Evolutionary conservation across 176 grass and related monocot genomes (phyloP).

Genomic region (Dactylis glomerata): DNA sequence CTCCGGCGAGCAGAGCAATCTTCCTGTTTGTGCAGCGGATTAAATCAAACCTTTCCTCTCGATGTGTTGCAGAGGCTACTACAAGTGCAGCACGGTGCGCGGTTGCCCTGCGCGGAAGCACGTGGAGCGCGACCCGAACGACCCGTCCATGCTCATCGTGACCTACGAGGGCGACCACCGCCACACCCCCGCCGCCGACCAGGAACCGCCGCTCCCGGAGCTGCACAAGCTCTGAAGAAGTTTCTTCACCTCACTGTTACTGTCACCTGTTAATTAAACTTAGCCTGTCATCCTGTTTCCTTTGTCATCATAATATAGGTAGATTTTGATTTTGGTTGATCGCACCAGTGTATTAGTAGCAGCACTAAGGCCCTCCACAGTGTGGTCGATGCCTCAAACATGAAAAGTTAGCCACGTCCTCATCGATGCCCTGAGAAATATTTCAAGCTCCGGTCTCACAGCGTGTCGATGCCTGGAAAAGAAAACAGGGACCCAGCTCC

Average conservation of each 20-base stretch:
- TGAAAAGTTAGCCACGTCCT: too few relatives aligned
- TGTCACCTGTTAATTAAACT: not conserved
- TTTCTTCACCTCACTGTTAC: too few relatives aligned
- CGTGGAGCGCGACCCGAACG: slow-evolving; percentile 74
- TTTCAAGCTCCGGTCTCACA: too few relatives aligned
- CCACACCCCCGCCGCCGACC: slow-evolving; percentile 32
- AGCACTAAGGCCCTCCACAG: too few relatives aligned
- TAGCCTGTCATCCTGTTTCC: not conserved
- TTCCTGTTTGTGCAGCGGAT: not conserved
- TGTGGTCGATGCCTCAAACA: too few relatives aligned
- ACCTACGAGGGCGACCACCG: slow-evolving; percentile 85
- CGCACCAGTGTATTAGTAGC: not conserved
- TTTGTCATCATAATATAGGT: not conserved
- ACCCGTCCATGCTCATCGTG: slow-evolving; percentile 73
- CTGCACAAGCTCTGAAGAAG: slow-evolving; percentile 11
- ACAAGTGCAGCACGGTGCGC: slow-evolving; percentile 79
- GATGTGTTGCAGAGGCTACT: slow-evolving; percentile 51
- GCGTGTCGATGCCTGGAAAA: too few relatives aligned
- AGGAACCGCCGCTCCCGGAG: slow-evolving; percentile 19
- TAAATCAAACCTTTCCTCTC: not conserved
- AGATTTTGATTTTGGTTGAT: not conserved
- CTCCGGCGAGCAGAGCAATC: not conserved
- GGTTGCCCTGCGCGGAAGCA: slow-evolving; percentile 84
- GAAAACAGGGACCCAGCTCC: too few relatives aligned
- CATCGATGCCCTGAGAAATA: too few relatives aligned